phyloP scores from a whole-genome alignment of 208 protist genomes.

The Lotmaria passim region DNA sequence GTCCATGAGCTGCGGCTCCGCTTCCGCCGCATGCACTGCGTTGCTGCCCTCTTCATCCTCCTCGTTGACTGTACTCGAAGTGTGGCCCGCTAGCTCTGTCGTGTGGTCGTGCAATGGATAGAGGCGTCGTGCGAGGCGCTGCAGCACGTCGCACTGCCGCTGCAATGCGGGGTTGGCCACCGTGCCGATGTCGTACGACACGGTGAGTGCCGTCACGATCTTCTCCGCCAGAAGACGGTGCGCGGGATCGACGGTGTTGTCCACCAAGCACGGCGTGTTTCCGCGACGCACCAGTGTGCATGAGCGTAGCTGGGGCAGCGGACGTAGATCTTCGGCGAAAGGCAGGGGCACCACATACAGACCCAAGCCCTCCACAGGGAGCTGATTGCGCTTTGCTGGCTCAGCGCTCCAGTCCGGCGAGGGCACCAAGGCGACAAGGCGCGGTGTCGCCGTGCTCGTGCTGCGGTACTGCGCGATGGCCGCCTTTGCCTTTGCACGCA shows the following conservation, averaged over 20 bases:
- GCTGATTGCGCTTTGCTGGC: slow-evolving; percentile 16
- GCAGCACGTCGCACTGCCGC: slow-evolving; percentile 52
- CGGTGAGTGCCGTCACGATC: slow-evolving; percentile 59
- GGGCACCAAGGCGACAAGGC: slow-evolving; percentile 81
- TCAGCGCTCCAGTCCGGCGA: slow-evolving; percentile 32
- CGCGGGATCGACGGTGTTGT: slow-evolving; percentile 14
- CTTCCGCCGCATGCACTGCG: neutral
- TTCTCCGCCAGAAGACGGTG: slow-evolving; percentile 47
- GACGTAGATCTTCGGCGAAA: slow-evolving; percentile 82
- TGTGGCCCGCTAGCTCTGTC: neutral
- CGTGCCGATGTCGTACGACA: slow-evolving; percentile 55
- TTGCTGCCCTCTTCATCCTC: neutral
- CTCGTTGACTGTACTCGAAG: neutral
- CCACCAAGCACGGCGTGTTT: slow-evolving; percentile 11
- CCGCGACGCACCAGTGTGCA: slow-evolving; percentile 3
- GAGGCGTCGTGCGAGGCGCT: slow-evolving; percentile 46
- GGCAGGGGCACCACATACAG: slow-evolving; percentile 84
- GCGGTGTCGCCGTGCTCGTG: slow-evolving; percentile 38
- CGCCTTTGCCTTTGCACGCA: slow-evolving; percentile 55
- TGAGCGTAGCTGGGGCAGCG: slow-evolving; percentile 33
- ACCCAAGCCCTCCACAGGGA: slow-evolving; percentile 68
- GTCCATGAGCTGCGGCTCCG: slow-evolving; percentile 27
- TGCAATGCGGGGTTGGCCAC: slow-evolving; percentile 85
- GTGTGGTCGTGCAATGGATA: neutral
- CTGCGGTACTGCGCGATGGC: slow-evolving; percentile 74